Evolutionary conservation across 1,284 basidiomycete species (phyloP), one percentile per base, ranked within the genome.

Genomic region (Rhodotorula sp.): DNA sequence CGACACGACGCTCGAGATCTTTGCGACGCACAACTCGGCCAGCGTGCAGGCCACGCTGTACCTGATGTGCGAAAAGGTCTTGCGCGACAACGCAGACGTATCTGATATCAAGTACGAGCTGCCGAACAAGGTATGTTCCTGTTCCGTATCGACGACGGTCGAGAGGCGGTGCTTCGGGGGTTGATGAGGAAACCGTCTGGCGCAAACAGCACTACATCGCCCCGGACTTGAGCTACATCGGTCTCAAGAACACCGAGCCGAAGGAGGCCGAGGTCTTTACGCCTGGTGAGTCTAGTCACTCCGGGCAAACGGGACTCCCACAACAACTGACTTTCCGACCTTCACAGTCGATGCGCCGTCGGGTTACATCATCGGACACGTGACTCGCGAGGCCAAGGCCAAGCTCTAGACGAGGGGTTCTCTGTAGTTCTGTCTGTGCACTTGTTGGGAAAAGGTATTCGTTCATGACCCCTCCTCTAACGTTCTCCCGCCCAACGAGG

Each of bases 21-120:
- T 97, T 80, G 92, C 93, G 3, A 83, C 84, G 43, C 92, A 97
- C 78, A 89, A 94, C 80, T 93, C 91, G 79, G 93, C 92, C 14
- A 91, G 89, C 78, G 95, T 98, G 10, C 93, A 96, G 87, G 91
- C 75, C 56, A 78, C 73, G 26, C 65, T 74, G 58, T 97, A 90
- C 86, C 91, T 90, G 82, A 97, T 97, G 88, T 91, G 86, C 1
- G 86, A 90, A 76, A 85, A 85, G 10, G 64, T 97, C 72, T 83
- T 96, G 46, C 81, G 81, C 10, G 86, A 89, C 79, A 90, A 92
- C 80, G 80, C 81, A 31, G 84, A 84, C 5, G 85, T 97, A 29
- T 80, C 85, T 61, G 83, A 83, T 15, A 89, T 92, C 54, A 85
- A 86, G 43, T 97, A 95, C 83, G 83, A 84, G 62, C 85, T 97